These are phyloP conservation scores for Uncinocarpus reesii DNA, from an alignment of 2,329 filamentous ascomycete genomes.

Conservation along the genomic window DNA sequence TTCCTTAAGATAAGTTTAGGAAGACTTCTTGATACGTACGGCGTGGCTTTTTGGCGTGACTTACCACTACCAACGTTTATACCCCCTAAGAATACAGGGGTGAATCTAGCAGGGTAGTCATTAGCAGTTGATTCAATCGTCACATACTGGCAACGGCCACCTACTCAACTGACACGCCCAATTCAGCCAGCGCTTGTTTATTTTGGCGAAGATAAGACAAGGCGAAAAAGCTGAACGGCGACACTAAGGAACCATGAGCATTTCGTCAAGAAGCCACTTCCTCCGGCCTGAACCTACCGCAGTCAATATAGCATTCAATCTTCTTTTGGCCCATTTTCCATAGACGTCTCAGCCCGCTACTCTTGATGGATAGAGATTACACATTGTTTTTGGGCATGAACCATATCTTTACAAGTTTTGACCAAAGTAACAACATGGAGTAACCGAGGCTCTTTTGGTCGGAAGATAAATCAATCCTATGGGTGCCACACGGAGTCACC, in stretches of 20 bases:
- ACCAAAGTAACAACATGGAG: not conserved
- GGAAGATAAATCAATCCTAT: not conserved
- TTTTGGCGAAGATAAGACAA: constrained; percentile 51
- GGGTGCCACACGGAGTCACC: too few relatives aligned
- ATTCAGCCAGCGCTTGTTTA: constrained; percentile 43
- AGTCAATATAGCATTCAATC: constrained; percentile 58
- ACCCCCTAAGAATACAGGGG: constrained; percentile 61
- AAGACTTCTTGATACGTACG: too few relatives aligned
- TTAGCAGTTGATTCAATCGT: not conserved
- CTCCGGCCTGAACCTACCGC: constrained; percentile 41
- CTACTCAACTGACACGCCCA: constrained; percentile 58
- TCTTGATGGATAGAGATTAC: not conserved
- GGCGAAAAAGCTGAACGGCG: constrained; percentile 46
- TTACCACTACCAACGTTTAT: constrained; percentile 52
- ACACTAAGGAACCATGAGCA: constrained; percentile 42
- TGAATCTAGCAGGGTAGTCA: constrained; percentile 42
- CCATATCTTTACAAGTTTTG: too few relatives aligned
- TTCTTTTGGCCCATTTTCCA: constrained; percentile 23
- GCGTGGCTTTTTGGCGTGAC: constrained; percentile 12
- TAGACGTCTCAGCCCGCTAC: not conserved
- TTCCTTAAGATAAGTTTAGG: too few relatives aligned
- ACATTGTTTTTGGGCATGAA: too few relatives aligned
- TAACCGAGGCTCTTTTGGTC: constrained; percentile 1
- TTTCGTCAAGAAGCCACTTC: not conserved
- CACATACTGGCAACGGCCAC: constrained; percentile 21